Conservation (phyloP, 306 rosid species). For the Boehmeria nivea region DNA sequence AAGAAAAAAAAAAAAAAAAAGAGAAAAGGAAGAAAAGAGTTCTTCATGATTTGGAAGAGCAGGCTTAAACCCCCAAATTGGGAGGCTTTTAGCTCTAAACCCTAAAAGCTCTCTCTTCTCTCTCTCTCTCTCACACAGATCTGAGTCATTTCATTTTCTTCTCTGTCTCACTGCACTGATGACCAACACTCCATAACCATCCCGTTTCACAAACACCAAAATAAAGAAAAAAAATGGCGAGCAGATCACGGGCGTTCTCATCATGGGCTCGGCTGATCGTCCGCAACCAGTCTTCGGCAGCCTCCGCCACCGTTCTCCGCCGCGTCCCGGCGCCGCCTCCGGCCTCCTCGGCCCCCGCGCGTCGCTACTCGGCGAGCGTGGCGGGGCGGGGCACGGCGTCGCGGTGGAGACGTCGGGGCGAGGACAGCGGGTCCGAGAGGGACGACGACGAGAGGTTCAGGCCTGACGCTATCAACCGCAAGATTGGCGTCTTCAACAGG, state of each 20-base stretch:
- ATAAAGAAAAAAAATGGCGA: too few relatives aligned
- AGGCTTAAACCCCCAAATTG: constrained; percentile 16
- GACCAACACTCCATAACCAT: neutral
- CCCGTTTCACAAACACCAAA: neutral
- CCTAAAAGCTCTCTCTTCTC: neutral
- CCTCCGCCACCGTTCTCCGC: neutral
- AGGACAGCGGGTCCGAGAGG: constrained; percentile 78
- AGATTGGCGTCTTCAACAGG: constrained; percentile 43
- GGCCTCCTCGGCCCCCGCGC: neutral
- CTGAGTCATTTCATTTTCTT: neutral
- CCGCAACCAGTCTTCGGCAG: neutral
- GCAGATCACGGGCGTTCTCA: neutral
- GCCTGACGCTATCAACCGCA: constrained; percentile 37
- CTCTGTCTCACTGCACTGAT: neutral
- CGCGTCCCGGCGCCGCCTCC: neutral
- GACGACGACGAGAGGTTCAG: constrained; percentile 55
- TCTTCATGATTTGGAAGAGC: neutral
- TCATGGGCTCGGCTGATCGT: neutral
- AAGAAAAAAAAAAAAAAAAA: constrained; percentile 49
- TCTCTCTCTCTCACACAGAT: too few relatives aligned
- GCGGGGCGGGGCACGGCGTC: neutral
- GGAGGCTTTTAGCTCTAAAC: too few relatives aligned
- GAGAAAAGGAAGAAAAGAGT: constrained; percentile 43
- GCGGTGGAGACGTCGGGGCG: constrained; percentile 13
- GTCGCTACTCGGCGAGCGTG: neutral